Evolutionary conservation across 2,329 filamentous ascomycete genomes (phyloP).

Genomic region (Penicillium nordicum): DNA sequence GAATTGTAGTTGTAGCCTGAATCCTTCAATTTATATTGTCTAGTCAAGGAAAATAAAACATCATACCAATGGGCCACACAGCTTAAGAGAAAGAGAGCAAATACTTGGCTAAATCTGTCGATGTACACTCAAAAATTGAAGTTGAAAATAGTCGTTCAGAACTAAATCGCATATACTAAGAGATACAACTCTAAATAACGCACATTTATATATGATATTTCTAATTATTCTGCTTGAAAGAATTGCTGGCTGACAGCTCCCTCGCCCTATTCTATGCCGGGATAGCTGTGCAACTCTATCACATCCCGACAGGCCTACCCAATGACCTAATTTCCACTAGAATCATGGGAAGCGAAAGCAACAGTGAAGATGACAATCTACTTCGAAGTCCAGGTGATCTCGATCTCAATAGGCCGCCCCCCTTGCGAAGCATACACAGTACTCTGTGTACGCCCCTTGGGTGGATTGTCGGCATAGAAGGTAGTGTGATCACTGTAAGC

Average conservation of each 20-base stretch:
- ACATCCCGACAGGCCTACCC: neutral
- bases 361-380: neutral
- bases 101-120: neutral
- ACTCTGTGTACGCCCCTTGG: slow-evolving; percentile 36
- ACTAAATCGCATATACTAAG: neutral
- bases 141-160: neutral
- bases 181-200: neutral
- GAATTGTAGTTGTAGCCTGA: neutral
- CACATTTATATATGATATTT: neutral
- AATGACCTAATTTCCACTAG: neutral
- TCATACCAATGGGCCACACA: too few species aligned
- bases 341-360: neutral
- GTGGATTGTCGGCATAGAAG: slow-evolving; percentile 39
- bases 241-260: neutral
- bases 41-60: neutral
- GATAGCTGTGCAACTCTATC: neutral
- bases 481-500: slow-evolving; percentile 34
- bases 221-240: neutral
- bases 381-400: slow-evolving; percentile 31
- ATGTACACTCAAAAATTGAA: neutral
- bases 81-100: neutral
- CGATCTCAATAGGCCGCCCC: slow-evolving; percentile 33
- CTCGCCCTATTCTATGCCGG: neutral
- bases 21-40: too few species aligned
- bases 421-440: slow-evolving; percentile 31